phyloP scores from a whole-genome alignment of 495 filamentous ascomycete genomes.

The Barbatosphaeria neglecta region DNA sequence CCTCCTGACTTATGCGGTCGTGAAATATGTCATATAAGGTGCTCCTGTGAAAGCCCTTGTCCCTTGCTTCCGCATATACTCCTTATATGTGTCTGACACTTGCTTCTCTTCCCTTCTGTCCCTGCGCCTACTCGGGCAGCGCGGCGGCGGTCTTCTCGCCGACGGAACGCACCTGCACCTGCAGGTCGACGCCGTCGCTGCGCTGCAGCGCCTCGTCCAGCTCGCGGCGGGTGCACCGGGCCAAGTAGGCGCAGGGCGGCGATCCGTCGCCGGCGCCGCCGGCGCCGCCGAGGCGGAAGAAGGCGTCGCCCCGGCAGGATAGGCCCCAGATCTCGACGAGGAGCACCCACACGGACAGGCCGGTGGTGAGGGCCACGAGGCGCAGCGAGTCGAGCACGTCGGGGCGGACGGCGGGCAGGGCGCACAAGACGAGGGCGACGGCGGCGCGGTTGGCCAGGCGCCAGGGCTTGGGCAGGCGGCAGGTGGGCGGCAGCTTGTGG shows the following conservation, averaged over 20 bases:
- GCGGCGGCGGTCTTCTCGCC: slow-evolving; percentile 11
- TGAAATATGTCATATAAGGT: too few species aligned
- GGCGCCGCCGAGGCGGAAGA: slow-evolving; percentile 17
- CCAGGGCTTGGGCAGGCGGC: slow-evolving; percentile 32
- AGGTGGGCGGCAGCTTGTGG: slow-evolving; percentile 18
- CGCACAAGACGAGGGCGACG: slow-evolving; percentile 35
- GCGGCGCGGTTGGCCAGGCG: slow-evolving; percentile 34
- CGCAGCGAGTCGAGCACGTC: slow-evolving; percentile 32
- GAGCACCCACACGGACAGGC: slow-evolving; percentile 33
- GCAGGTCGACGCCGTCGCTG: slow-evolving; percentile 8
- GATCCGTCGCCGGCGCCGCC: not conserved
- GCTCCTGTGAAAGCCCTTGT: too few species aligned
- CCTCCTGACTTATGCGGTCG: too few species aligned
- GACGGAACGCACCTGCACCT: slow-evolving; percentile 25
- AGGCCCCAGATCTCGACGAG: slow-evolving; percentile 39
- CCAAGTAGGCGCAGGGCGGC: slow-evolving; percentile 23
- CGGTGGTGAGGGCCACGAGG: slow-evolving; percentile 36
- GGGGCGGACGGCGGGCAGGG: slow-evolving; percentile 28
- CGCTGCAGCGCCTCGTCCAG: slow-evolving; percentile 21
- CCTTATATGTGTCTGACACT: not conserved
- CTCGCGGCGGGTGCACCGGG: slow-evolving; percentile 18
- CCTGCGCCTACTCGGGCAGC: not conserved
- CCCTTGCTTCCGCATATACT: too few species aligned
- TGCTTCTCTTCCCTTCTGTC: not conserved
- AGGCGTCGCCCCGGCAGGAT: slow-evolving; percentile 31